A percentile compares a stretch with the other conserved stretches of the same genome.
phyloP scores from a whole-genome alignment of 805 yeast species.

The Hanseniaspora nectarophila region DNA sequence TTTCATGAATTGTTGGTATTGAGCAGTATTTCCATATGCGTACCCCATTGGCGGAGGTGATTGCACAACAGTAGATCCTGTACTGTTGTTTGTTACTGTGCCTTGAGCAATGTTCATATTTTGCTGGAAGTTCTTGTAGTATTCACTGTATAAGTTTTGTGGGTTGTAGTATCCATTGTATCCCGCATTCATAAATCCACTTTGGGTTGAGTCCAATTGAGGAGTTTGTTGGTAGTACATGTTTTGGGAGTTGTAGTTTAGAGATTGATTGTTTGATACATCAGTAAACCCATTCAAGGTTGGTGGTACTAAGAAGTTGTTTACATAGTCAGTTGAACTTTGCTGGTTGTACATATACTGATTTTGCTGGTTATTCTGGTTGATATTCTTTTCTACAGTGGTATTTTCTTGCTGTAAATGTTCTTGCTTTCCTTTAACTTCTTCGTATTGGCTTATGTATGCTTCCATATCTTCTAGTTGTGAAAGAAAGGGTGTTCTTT shows the following conservation, averaged over 20 bases:
- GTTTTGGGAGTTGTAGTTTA: neutral
- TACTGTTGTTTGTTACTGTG: neutral
- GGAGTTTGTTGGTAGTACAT: conserved; percentile 4
- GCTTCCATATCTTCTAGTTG: conserved; percentile 29
- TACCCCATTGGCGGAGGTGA: neutral
- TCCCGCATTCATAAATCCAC: neutral
- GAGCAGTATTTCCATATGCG: neutral
- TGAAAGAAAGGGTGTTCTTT: conserved; percentile 25
- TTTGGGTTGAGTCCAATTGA: neutral
- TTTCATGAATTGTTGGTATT: neutral
- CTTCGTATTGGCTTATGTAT: conserved; percentile 23
- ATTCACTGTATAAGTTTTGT: conserved; percentile 3
- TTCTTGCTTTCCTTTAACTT: conserved; percentile 20
- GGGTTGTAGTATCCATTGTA: neutral
- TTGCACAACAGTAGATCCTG: conserved; percentile 5
- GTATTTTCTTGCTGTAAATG: conserved; percentile 12
- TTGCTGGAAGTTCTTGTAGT: conserved; percentile 2
- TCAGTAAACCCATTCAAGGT: neutral
- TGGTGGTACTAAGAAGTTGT: conserved; percentile 7
- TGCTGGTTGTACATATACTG: conserved; percentile 3
- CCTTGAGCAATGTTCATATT: neutral
- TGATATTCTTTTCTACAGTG: conserved; percentile 6
- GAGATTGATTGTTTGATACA: neutral
- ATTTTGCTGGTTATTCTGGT: conserved; percentile 5
- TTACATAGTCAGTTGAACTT: neutral